Evolutionary conservation across 2,329 filamentous ascomycete genomes (phyloP).

Genomic region (Botryosphaeria agaves): DNA sequence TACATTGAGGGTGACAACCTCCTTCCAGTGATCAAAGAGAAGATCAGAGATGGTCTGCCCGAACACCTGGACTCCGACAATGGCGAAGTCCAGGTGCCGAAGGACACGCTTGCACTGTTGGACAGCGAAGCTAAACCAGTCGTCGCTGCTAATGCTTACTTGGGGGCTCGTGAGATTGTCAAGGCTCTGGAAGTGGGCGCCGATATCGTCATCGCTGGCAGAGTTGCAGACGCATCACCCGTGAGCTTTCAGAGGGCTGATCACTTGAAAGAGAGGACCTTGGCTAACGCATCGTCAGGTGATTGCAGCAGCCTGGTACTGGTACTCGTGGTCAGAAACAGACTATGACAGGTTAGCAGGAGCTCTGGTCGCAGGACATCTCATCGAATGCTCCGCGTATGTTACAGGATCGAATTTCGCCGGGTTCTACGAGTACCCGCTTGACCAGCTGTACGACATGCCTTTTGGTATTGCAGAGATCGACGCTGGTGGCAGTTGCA

Average conservation of each 20-base stretch:
- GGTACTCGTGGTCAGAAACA: conserved; percentile 24
- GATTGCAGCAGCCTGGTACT: conserved; percentile 26
- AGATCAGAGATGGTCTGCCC: conserved; percentile 12
- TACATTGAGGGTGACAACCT: conserved; percentile 30
- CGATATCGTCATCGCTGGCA: conserved; percentile 27
- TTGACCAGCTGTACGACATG: conserved; percentile 14
- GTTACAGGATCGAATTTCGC: conserved; percentile 26
- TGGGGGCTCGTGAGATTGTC: conserved; percentile 26
- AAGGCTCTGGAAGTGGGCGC: conserved; percentile 22
- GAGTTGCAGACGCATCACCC: conserved; percentile 25
- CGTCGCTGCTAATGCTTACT: conserved; percentile 30
- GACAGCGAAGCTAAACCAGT: conserved; percentile 18
- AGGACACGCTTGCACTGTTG: conserved; percentile 20
- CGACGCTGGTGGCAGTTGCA: conserved; percentile 15
- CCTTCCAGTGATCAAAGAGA: conserved; percentile 13
- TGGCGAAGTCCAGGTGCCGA: conserved; percentile 14
- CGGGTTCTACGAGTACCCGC: conserved; percentile 22
- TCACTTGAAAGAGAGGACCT: too few relatives aligned
- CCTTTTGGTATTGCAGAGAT: conserved; percentile 20
- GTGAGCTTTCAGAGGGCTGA: too few relatives aligned
- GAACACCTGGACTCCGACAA: conserved; percentile 25
- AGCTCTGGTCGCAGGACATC: conserved; percentile 23
- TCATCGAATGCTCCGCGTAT: conserved; percentile 27
- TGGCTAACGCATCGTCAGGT: too few relatives aligned
- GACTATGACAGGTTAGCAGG: conserved; percentile 22